Evolutionary conservation across 2,329 filamentous ascomycete genomes (phyloP), one percentile per base, ranked within the genome.

Genomic region (Juglanconis oblonga): DNA sequence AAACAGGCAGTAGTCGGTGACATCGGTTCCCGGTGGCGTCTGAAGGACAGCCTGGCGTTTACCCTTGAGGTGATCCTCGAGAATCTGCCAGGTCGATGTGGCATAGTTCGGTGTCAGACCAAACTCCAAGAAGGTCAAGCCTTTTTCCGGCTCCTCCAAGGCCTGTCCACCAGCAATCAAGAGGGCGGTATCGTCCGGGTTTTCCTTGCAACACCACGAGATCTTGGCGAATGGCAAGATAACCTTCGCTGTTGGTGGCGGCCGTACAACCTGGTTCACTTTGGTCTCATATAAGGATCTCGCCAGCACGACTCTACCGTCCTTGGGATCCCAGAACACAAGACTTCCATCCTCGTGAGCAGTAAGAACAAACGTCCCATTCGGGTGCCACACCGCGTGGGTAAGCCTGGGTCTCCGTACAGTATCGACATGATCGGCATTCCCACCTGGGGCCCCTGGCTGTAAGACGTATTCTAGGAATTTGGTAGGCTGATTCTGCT

Each of bases 281-380:
- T 91, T 84, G 4, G 84, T 84, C 59, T 91, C 86, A 58, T 88
- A 85, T 36, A 97, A 74, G 0, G 91, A 97, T 67, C 95, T 82
- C 4, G 94, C 93, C 79, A 92, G 87, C 6, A 99, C 77, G 42
- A 96, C 78, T 59, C 90, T 87, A 7, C 91, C 92, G 70, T 98
- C 94, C 68, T 92, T 96, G 1, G 89, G 80, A 72, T 99, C 95
- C 93, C 94, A 99, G 66, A 98, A 89, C 0, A 96, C 94, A 51
- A 99, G 78, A 67, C 91, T 97, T 38, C 90, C 89, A 71, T 99
- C 95, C 58, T 97, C 92, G 70, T 97, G 90, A 1, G 88, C 90
- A 0, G 92, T 96, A 65, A 95, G 72, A 42, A 97, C 77, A 68
- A 97, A 97, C 0, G 91, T 96, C 0, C 93, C 95, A 1, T 91